A percentile compares a stretch with the other conserved stretches of the same genome.
Conservation (phyloP, 805 yeast genomes). For the Teunomyces gatunensis region DNA sequence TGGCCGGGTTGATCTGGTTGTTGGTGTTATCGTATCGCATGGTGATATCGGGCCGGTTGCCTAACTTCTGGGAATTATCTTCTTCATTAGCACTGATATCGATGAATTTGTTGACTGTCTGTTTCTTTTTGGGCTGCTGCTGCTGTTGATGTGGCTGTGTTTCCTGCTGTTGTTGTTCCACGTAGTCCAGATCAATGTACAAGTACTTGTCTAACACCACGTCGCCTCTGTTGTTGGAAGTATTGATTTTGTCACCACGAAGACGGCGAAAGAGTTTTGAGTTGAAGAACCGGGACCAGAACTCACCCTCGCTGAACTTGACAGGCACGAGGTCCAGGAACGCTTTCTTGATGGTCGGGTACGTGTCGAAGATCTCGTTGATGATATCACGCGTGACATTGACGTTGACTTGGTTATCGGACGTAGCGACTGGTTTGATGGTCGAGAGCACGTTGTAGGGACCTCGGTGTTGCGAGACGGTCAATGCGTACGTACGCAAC, state of each 20-base stretch:
- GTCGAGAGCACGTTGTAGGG: constrained; percentile 93
- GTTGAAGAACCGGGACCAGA: constrained; percentile 94
- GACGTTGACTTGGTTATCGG: constrained; percentile 91
- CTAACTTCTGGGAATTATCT: constrained; percentile 72
- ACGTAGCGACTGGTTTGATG: constrained; percentile 88
- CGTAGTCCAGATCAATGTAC: constrained; percentile 59
- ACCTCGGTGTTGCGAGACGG: constrained; percentile 81
- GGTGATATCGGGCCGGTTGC: constrained; percentile 84
- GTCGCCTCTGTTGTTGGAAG: constrained; percentile 77
- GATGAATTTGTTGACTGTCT: constrained; percentile 55
- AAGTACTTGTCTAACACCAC: constrained; percentile 80
- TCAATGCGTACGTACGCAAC: constrained; percentile 80
- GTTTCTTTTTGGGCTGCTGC: constrained; percentile 19
- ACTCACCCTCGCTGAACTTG: constrained; percentile 81
- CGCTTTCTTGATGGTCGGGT: constrained; percentile 87
- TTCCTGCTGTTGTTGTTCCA: constrained; percentile 32
- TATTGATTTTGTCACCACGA: constrained; percentile 79
- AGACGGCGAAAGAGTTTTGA: constrained; percentile 83
- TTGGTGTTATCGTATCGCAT: constrained; percentile 60
- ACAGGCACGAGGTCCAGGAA: constrained; percentile 85
- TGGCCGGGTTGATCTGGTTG: constrained; percentile 4
- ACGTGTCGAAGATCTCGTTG: constrained; percentile 84
- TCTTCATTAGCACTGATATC: constrained; percentile 80
- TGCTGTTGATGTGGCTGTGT: constrained; percentile 29
- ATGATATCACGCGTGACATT: constrained; percentile 89